Base-by-base conservation (phyloP, 1,284 basidiomycete species). In the Peniophora sp. region DNA sequence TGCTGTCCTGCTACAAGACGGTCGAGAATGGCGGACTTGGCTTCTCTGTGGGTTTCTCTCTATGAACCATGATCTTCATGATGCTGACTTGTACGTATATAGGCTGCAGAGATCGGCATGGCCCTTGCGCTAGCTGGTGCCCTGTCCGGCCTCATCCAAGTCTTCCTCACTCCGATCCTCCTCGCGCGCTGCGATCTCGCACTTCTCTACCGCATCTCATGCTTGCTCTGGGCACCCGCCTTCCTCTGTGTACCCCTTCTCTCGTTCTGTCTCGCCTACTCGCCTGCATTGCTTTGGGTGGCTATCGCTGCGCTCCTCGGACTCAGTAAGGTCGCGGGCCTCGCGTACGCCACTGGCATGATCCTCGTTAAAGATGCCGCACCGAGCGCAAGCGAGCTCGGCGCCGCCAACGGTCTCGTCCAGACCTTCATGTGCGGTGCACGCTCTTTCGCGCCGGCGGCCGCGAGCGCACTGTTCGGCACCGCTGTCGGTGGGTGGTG, bases 1-100 rank as follows among this genome's bases (percentile, higher is more conserved):
- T 84, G 19, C 68, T 86, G 35, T 83, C 81, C 59, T 83, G 78
- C 55, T 86, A 81, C 61, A 77, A 81, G 14, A 72, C 80, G 3
- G 63, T 85, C 46, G 55, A 68, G 17, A 63, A 67, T 2, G 83
- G 83, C 35, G 83, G 83, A 0, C 67, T 85, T 0, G 68, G 71
- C 14, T 79, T 83, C 59, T 70, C 74, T 27, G 81, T 83, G 59
- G 60, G 43, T 23, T 11, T 44, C 45, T 22, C 47, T 17, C 24
- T 27, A 11, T 43, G 19, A 20, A 45, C 23, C 48, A 23, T n/a
- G 22, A 11, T 17, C 46, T 19, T 34, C 48, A 47, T 32, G 49
- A 36, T 25, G 32, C 41, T 17, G 20, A 25, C 49, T 1, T 47
- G 45, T 43, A 44, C 2, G 53, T 53, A 8, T 12, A 32, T 56